phyloP scores from a whole-genome alignment of 352 stramenopile species.

The Pythium brachiatum region DNA sequence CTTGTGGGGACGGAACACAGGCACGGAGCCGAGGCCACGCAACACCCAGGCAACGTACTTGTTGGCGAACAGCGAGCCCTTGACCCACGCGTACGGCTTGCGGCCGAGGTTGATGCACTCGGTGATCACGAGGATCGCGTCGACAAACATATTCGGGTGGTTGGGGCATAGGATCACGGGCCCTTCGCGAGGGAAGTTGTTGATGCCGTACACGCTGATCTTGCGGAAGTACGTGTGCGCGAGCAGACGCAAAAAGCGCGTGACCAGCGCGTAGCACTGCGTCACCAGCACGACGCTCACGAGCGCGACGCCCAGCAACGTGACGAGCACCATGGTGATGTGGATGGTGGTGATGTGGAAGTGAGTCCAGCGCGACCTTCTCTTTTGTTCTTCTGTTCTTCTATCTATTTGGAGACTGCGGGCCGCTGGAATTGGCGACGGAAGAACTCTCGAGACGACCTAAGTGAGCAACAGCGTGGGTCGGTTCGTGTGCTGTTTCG shows the following conservation, averaged over 20 bases:
- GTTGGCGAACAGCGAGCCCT: constrained; percentile 76
- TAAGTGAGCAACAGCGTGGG: neutral
- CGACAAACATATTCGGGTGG: constrained; percentile 83
- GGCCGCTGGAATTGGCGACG: neutral
- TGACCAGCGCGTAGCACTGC: constrained; percentile 59
- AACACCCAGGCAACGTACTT: constrained; percentile 39
- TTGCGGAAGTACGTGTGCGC: constrained; percentile 79
- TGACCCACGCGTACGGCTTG: constrained; percentile 69
- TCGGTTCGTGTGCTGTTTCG: neutral
- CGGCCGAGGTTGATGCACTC: constrained; percentile 51
- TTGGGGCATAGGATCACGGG: constrained; percentile 79
- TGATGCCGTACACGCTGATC: constrained; percentile 73
- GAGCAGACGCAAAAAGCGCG: constrained; percentile 63
- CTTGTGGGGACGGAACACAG: constrained; percentile 61
- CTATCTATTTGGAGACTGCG: constrained; percentile 1
- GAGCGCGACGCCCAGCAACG: constrained; percentile 39
- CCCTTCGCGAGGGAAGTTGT: constrained; percentile 74
- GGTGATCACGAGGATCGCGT: constrained; percentile 75
- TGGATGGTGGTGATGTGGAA: neutral
- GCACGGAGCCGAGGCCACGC: constrained; percentile 51
- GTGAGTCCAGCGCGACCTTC: neutral
- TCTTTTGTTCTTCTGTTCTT: constrained; percentile 3
- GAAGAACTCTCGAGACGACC: no score
- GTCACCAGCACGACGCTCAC: constrained; percentile 46
- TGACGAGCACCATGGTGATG: neutral